Evolutionary conservation across 495 filamentous ascomycete genomes (phyloP), one percentile per base, ranked within the genome.

Genomic region (Penicillium roqueforti): DNA sequence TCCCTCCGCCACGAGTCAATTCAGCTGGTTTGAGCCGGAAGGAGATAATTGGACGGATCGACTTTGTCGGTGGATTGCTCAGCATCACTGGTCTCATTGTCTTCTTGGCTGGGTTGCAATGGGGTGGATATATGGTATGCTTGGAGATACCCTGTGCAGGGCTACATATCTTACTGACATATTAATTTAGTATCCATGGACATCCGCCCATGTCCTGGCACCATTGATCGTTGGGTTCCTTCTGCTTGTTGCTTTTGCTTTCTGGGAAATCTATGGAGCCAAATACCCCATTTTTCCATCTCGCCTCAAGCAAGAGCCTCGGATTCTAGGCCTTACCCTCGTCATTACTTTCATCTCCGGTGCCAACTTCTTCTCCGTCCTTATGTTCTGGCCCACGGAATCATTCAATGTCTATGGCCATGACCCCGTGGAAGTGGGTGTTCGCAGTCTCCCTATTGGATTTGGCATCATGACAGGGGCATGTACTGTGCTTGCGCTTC

Each of bases 341-440:
- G 61, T 89, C 48, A 88, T 89, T 64, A 88, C 85, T 10, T 86
- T 85, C 67, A 86, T 89, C 41, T 84, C 79, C 8, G 86, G 86
- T 9, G 83, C 84, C 50, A 88, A 88, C 63, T 89, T 88, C 77
- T 88, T 88, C 70, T 84, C 83, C 13, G 80, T 88, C 3, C 63
- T 89, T 23, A 79, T 88, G 67, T 84, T 89, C 59, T 89, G 86
- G 86, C 86, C 86, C 0, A 86, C 83, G 0, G 80, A 89, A 67
- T 82, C 84, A 1, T 87, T 83, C 73, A 88, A 88, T 60, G 83
- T 88, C 8, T 88, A 87, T 55, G 85, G 85, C 13, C 83, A 88
- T 53, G 80, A 87, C 53, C 84, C 86, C 5, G 65, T 85, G 18
- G 79, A 70, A n/a, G 79, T 88, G 43, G 86, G 86, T 29, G 59